Conservation (phyloP, 805 yeast species). For the Gaillardinia entomophila region DNA sequence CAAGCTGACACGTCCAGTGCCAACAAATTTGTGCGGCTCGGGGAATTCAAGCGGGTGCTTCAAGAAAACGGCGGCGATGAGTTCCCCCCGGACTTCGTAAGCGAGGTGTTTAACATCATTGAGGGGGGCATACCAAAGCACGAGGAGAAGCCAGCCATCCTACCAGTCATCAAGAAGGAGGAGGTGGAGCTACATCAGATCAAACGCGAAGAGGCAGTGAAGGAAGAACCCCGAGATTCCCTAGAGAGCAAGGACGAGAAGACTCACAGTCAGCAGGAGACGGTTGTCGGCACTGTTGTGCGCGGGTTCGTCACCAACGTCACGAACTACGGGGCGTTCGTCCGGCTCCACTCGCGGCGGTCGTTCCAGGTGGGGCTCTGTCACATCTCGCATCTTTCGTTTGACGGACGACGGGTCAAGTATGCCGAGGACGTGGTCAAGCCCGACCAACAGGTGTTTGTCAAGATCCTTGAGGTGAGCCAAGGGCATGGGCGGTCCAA, state of each 20-base stretch:
- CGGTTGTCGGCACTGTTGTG: slow-evolving; percentile 40
- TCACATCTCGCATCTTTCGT: slow-evolving; percentile 67
- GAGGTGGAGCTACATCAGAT: slow-evolving; percentile 6
- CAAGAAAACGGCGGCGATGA: slow-evolving; percentile 36
- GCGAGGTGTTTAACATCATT: slow-evolving; percentile 12
- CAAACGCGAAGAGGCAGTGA: slow-evolving; percentile 2
- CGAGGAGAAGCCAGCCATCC: slow-evolving; percentile 1
- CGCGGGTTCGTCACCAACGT: slow-evolving; percentile 57
- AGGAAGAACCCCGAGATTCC: slow-evolving; percentile 3
- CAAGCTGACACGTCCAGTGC: slow-evolving; percentile 6
- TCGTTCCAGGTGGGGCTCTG: slow-evolving; percentile 54
- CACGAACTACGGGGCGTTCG: slow-evolving; percentile 75
- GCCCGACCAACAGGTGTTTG: slow-evolving; percentile 58
- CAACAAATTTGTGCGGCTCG: background rate
- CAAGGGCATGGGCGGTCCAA: slow-evolving; percentile 12
- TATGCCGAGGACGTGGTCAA: slow-evolving; percentile 56
- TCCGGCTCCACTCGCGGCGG: slow-evolving; percentile 35
- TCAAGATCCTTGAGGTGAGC: slow-evolving; percentile 41
- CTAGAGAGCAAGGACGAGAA: background rate
- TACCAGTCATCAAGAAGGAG: slow-evolving; percentile 3
- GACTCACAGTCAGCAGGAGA: background rate
- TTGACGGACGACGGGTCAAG: slow-evolving; percentile 39
- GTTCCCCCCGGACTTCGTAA: slow-evolving; percentile 28
- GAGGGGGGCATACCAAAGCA: background rate
- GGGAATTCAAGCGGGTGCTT: slow-evolving; percentile 11